Percentiles rank a stretch among this genome's conserved stretches.
phyloP scores from a whole-genome alignment of 805 yeast genomes.

The Wilhelminamyces savonicus region DNA sequence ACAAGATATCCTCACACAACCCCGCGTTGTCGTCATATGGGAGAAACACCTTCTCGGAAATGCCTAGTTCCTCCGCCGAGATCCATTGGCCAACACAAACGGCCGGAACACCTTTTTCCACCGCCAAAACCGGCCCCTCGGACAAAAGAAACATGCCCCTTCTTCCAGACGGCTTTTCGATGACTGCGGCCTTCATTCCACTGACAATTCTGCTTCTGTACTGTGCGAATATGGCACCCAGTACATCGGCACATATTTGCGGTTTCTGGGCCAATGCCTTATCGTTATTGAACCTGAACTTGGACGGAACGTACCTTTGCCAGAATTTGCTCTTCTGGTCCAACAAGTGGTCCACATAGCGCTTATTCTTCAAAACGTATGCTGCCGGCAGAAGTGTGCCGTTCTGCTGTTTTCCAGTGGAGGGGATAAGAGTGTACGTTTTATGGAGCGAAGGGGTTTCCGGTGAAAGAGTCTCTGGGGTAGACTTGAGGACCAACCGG shows the following conservation, averaged over 20 bases:
- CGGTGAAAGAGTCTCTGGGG: conserved; percentile 1
- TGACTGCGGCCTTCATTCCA: conserved; percentile 1
- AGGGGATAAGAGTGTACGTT: conserved; percentile 9
- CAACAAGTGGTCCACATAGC: conserved; percentile 12
- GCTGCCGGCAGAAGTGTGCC: conserved; percentile 15
- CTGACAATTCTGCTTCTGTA: too few relatives aligned
- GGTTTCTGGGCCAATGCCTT: conserved; percentile 4
- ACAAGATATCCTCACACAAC: too few relatives aligned
- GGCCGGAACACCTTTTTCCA: too few relatives aligned
- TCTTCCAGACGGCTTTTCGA: conserved; percentile 2
- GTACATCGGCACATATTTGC: too few relatives aligned
- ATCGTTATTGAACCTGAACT: conserved; percentile 13
- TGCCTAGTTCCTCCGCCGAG: too few relatives aligned
- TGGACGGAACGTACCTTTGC: conserved; percentile 19
- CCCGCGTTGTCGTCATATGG: too few relatives aligned
- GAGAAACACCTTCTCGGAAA: too few relatives aligned
- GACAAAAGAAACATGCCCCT: too few relatives aligned
- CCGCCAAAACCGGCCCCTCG: too few relatives aligned
- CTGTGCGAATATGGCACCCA: conserved; percentile 1
- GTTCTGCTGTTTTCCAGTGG: conserved; percentile 7
- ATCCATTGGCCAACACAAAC: too few relatives aligned
- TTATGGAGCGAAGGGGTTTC: background rate
- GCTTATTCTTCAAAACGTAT: conserved; percentile 18
- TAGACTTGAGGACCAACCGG: conserved; percentile 8
- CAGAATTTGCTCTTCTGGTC: conserved; percentile 12